phyloP scores from a whole-genome alignment of 202 grass and related monocot genomes.

The Eragrostis tef region DNA sequence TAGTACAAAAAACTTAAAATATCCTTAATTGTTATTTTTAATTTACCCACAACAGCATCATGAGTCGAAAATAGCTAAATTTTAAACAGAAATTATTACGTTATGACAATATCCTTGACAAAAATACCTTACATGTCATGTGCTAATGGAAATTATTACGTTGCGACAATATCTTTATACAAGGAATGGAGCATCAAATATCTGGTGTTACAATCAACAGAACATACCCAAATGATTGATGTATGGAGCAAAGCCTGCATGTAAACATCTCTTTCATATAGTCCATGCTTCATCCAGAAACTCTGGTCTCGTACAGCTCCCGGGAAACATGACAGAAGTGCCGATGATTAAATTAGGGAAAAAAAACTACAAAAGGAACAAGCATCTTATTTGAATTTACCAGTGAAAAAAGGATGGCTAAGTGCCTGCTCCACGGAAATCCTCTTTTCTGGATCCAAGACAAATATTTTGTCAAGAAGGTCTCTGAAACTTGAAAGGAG shows the following conservation, averaged over 20 bases:
- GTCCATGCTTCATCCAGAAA: conserved; percentile 54
- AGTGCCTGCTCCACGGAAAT: conserved; percentile 63
- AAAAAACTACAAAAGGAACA: conserved; percentile 53
- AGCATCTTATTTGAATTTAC: conserved; percentile 57
- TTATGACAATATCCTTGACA: no score
- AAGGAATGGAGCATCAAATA: conserved; percentile 47
- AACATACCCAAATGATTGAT: conserved; percentile 72
- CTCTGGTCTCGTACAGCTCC: conserved; percentile 55
- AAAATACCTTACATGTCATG: no score
- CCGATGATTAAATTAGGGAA: conserved; percentile 53
- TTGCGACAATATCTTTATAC: neutral
- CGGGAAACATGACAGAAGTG: conserved; percentile 63
- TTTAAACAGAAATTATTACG: no score
- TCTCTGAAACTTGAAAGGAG: conserved; percentile 62
- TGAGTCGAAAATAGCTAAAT: no score
- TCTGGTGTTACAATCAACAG: conserved; percentile 91
- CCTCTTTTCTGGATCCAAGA: conserved; percentile 76
- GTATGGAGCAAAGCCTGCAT: conserved; percentile 57
- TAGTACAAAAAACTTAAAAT: no score
- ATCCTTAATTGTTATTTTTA: no score
- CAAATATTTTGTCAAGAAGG: conserved; percentile 75
- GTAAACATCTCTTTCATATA: conserved; percentile 60
- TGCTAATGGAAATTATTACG: no score
- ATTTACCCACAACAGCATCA: no score
- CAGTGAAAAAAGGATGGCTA: conserved; percentile 76